These are phyloP conservation scores for Pyrenochaeta sp. DNA, from an alignment of 2,329 filamentous ascomycete species.

Conservation along the genomic window DNA sequence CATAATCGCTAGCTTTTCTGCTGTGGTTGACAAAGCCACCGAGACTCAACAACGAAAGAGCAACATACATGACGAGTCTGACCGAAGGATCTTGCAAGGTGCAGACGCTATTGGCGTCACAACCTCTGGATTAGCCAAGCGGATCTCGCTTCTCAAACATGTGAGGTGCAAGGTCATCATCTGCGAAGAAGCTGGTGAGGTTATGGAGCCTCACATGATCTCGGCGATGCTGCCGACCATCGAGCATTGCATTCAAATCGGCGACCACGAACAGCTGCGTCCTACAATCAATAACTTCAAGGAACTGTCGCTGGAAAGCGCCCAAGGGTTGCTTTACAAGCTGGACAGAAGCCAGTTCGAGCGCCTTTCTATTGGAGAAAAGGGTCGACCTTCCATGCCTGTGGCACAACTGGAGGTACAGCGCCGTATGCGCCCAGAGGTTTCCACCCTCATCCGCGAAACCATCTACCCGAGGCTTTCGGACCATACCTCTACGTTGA, in stretches of 20 bases:
- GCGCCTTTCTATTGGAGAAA: conserved; percentile 54
- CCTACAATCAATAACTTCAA: conserved; percentile 64
- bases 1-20: conserved; percentile 23
- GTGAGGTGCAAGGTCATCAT: conserved; percentile 65
- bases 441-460: conserved; percentile 65
- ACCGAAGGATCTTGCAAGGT: conserved; percentile 48
- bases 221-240: conserved; percentile 66
- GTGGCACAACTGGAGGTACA: conserved; percentile 61
- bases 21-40: conserved; percentile 12
- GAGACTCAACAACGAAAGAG: conserved; percentile 12
- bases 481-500: conserved; percentile 54
- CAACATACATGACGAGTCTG: conserved; percentile 47
- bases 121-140: conserved; percentile 66
- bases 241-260: conserved; percentile 69
- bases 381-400: conserved; percentile 29
- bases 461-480: conserved; percentile 65
- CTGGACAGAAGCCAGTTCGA: conserved; percentile 70
- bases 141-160: conserved; percentile 58
- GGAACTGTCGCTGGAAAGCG: conserved; percentile 60
- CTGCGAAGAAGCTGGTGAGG: conserved; percentile 73
- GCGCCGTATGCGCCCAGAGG: conserved; percentile 70
- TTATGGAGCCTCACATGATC: conserved; percentile 69
- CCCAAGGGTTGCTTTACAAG: conserved; percentile 57
- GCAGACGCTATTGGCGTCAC: conserved; percentile 67
- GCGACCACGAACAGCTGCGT: conserved; percentile 69